Evolutionary conservation across 1,139 yeast species (phyloP), one percentile per base, ranked within the genome.

Genomic region (Candida sojae): DNA sequence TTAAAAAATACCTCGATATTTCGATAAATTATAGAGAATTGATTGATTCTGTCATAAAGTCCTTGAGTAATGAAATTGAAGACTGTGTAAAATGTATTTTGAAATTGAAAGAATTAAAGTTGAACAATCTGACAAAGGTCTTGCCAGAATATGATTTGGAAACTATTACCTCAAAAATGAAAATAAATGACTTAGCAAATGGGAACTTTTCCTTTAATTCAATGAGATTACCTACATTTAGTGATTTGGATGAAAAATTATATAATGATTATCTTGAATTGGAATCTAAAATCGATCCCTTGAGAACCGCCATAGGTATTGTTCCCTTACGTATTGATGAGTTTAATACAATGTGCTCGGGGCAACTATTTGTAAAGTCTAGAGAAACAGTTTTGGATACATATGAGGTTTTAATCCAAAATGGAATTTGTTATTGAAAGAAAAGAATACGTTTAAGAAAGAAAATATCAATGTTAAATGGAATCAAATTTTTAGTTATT

Each of bases 21-120:
- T 74, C 87, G 1, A 68, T 76, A 10, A 85, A 82, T 52, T 84
- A 77, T 64, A 68, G 74, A 45, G 95, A 87, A 56, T 70, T 87
- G 35, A 74, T 72, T 46, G 73, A 73, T 42, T 68, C 68, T 35
- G 80, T 84, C 26, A 72, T 86, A 52, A 69, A 68, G 11, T 75
- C 84, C 0, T 72, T 86, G 30, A 73, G 73, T 33, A 60, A 61
- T 17, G 88, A 84, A 53, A 70, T 84, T 17, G 76, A 73, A 40
- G 65, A 64, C 12, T 81, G 86, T 56, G 63, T 73, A 36, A 68
- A 71, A 46, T 60, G 60, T 36, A 68, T 75, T 34, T 59, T 69
- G 48, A 67, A 65, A 44, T 61, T 80, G 6, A 75, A 71, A 55
- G 76, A 79, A 46, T 58, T 65, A 29, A 66, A 70, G 50, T 61